These are phyloP conservation scores for Purshia tridentata DNA, from an alignment of 306 rosid species.

Conservation along the genomic window DNA sequence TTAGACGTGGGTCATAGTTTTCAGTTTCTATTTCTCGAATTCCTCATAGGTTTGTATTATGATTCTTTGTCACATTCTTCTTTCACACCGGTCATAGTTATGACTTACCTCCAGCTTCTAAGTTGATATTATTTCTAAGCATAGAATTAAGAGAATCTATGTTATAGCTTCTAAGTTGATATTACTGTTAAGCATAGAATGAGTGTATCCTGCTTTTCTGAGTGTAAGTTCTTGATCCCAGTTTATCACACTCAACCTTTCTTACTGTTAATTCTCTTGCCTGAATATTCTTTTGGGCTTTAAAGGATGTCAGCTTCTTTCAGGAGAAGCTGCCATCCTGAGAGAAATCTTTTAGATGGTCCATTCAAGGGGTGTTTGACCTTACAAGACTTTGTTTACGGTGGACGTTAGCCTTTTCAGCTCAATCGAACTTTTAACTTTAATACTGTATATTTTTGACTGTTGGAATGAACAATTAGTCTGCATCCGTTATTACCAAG, in stretches of 20 bases:
- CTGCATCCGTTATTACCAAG: neutral
- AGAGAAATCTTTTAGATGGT: neutral
- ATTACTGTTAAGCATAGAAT: neutral
- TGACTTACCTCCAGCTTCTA: neutral
- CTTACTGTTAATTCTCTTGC: neutral
- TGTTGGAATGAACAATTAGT: neutral
- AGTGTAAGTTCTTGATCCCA: neutral
- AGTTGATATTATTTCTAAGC: slow-evolving; percentile 2
- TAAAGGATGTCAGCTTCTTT: slow-evolving; percentile 4
- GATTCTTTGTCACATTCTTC: neutral
- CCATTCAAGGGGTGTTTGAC: no score
- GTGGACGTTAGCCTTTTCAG: neutral
- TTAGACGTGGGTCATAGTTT: neutral
- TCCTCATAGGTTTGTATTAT: neutral
- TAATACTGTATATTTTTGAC: no score
- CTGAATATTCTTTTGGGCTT: neutral
- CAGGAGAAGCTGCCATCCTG: neutral
- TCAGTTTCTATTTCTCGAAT: neutral
- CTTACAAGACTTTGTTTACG: no score
- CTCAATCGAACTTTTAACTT: neutral
- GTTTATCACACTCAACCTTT: neutral
- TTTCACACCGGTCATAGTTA: neutral
- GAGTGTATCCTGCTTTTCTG: neutral
- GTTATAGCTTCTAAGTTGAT: neutral
- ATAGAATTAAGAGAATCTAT: neutral